These are phyloP conservation scores for Paecilomyces niveus DNA, from an alignment of 2,329 filamentous ascomycete species.

Conservation along the genomic window DNA sequence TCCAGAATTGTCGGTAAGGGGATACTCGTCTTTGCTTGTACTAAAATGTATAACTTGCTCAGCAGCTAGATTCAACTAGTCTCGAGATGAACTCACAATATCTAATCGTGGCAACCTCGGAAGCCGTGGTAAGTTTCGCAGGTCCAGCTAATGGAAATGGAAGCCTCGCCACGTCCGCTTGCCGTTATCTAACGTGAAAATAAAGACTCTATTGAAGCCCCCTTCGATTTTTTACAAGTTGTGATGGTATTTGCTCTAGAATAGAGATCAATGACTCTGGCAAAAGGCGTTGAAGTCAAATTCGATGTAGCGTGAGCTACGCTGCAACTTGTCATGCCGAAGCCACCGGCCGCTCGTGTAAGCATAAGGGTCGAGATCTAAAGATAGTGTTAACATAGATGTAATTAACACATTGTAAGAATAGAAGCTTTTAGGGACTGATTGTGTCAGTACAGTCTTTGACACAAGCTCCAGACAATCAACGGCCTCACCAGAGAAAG, in stretches of 20 bases:
- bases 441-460: too few species aligned
- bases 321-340: slow-evolving; percentile 27
- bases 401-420: too few species aligned
- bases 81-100: slow-evolving; percentile 25
- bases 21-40: slow-evolving; percentile 30
- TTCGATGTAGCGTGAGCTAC: slow-evolving; percentile 25
- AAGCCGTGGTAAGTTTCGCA: slow-evolving; percentile 28
- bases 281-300: slow-evolving; percentile 37
- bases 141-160: slow-evolving; percentile 35
- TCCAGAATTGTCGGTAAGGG: slow-evolving; percentile 38
- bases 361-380: slow-evolving; percentile 21
- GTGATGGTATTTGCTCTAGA: slow-evolving; percentile 26
- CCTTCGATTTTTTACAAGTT: slow-evolving; percentile 39
- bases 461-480: too few species aligned
- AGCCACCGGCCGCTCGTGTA: slow-evolving; percentile 35
- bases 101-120: slow-evolving; percentile 40
- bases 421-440: too few species aligned
- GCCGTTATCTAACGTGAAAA: slow-evolving; percentile 34
- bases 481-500: too few species aligned
- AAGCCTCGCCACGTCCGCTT: slow-evolving; percentile 32
- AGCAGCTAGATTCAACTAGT: neutral
- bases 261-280: slow-evolving; percentile 26
- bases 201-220: slow-evolving; percentile 38
- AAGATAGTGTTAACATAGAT: too few species aligned
- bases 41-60: slow-evolving; percentile 13